Evolutionary conservation across 1,284 basidiomycete species (phyloP), one percentile per base, ranked within the genome.

Genomic region (Trichosporon sp.): DNA sequence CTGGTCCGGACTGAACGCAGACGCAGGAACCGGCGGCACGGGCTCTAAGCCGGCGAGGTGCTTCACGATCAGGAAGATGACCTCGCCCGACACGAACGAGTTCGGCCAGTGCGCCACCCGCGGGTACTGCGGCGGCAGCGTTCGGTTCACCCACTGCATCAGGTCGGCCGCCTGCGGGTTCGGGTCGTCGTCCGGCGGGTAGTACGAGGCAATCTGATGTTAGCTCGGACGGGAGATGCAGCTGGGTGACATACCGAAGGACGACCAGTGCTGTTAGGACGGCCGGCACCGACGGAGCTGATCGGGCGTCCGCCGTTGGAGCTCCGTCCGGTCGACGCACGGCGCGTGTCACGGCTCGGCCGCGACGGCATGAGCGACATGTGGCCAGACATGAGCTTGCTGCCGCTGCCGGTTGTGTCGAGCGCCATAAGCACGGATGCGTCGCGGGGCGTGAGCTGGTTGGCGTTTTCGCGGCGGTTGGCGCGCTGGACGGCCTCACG

Each of bases 401-500:
- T 64, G 8, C 67, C 65, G 59, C 70, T 70, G 31, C 70, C 70
- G 7, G 48, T 85, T 79, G 63, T 83, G 81, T 68, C 80, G 75
- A 73, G 78, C 82, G 71, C 83, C 84, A 76, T 82, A 56, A 95
- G 85, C 8, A 96, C 87, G 26, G 90, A 89, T 1, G 93, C 92
- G 80, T 96, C 93, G 5, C 93, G 89, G 56, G 89, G 91, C 0
- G 94, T 95, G 12, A 99, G 87, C 79, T 95, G 91, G 81, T 94
- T 92, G 7, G 93, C 92, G 80, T 98, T 94, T 75, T 94, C 92
- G 40, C 94, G 87, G 10, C 92, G 89, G 70, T 92, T 87, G 0
- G 94, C 94, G 72, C 91, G 91, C 85, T 99, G 96, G 0, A 92
- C 93, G 4, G 94, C 92, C 4, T 90, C 94, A 14, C 96, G 90